Conservation (phyloP, 371 early-diverging fungal genomes). For the Enteropsectra breve region DNA sequence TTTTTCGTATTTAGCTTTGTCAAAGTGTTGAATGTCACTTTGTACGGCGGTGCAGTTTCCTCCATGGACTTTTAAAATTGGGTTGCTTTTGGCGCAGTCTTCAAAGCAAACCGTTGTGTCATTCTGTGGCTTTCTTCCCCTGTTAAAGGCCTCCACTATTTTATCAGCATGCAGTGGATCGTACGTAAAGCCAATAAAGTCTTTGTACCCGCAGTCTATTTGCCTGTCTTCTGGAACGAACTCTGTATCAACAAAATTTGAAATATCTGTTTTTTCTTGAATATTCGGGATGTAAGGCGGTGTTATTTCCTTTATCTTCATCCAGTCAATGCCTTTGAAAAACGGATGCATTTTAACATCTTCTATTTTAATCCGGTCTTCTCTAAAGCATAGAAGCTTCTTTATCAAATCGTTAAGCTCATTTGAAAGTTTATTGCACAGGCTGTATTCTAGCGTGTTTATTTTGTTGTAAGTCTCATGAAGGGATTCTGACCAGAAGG, state of each 20-base stretch:
- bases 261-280: conserved; percentile 64
- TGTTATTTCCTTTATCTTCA: conserved; percentile 60
- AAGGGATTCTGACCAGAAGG: conserved; percentile 83
- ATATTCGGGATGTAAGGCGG: conserved; percentile 73
- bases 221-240: conserved; percentile 61
- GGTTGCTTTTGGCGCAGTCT: neutral
- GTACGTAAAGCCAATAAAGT: conserved; percentile 59
- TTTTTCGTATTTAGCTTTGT: neutral
- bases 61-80: no score
- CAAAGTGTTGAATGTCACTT: neutral
- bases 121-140: neutral
- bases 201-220: neutral
- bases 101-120: neutral
- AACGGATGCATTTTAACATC: conserved; percentile 74
- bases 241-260: conserved; percentile 64
- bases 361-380: conserved; percentile 63
- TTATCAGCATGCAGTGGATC: conserved; percentile 43
- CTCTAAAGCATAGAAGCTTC: conserved; percentile 60
- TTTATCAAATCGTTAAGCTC: conserved; percentile 52
- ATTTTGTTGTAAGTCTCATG: conserved; percentile 78
- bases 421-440: conserved; percentile 30
- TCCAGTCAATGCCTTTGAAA: conserved; percentile 75
- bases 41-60: neutral
- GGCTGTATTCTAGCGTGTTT: conserved; percentile 53
- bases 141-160: neutral